Percentiles rank a stretch among this genome's conserved stretches.
Evolutionary conservation across 2,329 filamentous ascomycete genomes (phyloP).

Genomic region (Aspergillus carbonarius): DNA sequence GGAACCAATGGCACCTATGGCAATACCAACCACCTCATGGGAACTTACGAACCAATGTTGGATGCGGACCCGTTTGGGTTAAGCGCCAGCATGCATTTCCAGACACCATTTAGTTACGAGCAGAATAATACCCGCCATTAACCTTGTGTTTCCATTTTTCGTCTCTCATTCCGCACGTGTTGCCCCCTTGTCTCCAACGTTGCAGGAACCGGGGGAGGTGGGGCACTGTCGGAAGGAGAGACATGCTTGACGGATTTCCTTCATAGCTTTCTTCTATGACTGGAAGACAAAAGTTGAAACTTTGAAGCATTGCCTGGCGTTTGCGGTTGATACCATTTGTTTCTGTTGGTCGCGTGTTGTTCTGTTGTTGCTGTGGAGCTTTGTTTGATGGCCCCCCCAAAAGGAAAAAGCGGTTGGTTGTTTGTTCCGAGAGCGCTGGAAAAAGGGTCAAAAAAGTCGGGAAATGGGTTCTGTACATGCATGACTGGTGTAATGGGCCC

Average conservation of each 20-base stretch:
- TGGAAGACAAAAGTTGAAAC: constrained; percentile 31
- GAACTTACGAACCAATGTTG: constrained; percentile 79
- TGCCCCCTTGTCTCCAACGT: not conserved
- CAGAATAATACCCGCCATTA: constrained; percentile 39
- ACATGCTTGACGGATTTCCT: constrained; percentile 11
- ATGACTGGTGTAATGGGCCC: not conserved
- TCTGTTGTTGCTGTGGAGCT: constrained; percentile 2
- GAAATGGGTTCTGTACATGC: not conserved
- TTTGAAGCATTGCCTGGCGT: constrained; percentile 37
- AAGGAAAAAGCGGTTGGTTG: constrained; percentile 3
- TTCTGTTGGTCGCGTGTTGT: constrained; percentile 9
- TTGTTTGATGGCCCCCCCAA: not conserved
- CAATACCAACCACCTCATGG: constrained; percentile 56
- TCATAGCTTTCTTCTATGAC: constrained; percentile 14
- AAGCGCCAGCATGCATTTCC: constrained; percentile 93
- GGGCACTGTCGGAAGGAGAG: constrained; percentile 1
- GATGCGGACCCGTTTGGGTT: constrained; percentile 93
- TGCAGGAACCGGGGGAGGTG: not conserved
- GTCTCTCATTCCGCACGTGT: not conserved
- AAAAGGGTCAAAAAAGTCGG: not conserved
- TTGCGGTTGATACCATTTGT: constrained; percentile 36
- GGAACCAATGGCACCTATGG: constrained; percentile 42
- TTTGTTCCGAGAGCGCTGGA: not conserved
- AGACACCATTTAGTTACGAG: constrained; percentile 66
- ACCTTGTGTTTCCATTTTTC: constrained; percentile 9